These are phyloP conservation scores for Malania oleifera DNA, from an alignment of 164 flowering plant genomes.

Conservation along the genomic window DNA sequence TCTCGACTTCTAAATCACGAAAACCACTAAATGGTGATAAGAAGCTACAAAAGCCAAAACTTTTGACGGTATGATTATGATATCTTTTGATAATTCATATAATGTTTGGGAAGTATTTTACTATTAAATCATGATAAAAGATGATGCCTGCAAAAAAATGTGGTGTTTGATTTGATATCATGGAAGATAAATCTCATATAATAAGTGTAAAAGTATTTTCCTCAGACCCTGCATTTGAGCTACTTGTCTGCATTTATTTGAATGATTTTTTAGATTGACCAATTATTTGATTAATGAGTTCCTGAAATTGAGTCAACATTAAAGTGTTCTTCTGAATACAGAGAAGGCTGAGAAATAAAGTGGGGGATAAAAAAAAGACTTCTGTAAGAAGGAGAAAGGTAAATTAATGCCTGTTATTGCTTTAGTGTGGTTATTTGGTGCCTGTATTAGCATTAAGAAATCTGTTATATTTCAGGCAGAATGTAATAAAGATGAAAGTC, in stretches of 20 bases:
- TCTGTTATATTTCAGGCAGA: constrained; percentile 32
- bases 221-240: neutral
- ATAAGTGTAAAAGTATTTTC: no score
- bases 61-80: constrained; percentile 30
- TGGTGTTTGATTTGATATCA: no score
- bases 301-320: constrained; percentile 9
- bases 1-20: constrained; percentile 15
- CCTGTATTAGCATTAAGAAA: neutral
- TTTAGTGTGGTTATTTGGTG: constrained; percentile 6
- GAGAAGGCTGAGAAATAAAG: constrained; percentile 36
- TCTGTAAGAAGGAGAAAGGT: constrained; percentile 48
- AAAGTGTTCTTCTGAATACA: constrained; percentile 24
- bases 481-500: constrained; percentile 21
- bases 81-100: neutral
- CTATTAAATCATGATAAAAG: no score
- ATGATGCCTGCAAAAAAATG: no score
- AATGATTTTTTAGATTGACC: neutral
- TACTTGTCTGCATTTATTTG: neutral
- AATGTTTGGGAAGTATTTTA: no score
- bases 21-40: constrained; percentile 18
- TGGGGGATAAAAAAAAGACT: constrained; percentile 47
- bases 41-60: constrained; percentile 21
- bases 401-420: constrained; percentile 4
- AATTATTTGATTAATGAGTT: neutral
- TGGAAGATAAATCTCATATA: no score